Evolutionary conservation across 805 yeast species (phyloP), one percentile per base, ranked within the genome.

Genomic region (Pichia cephalocereana): DNA sequence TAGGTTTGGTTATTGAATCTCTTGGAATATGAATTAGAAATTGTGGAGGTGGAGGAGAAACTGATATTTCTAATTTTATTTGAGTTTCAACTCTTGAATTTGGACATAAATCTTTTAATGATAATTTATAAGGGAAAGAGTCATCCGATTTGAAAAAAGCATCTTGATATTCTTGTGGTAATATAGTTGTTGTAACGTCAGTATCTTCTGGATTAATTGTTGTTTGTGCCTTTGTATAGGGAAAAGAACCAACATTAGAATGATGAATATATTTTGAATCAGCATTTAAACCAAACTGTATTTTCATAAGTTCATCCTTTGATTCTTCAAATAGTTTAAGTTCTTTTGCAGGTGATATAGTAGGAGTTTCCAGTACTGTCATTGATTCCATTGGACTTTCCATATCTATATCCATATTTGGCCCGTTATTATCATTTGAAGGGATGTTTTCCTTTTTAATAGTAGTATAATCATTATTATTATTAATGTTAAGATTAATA

Each of bases 21-120:
- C 87, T 76, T 8, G 98, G 96, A 43, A 93, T 67, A 62, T 87
- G 93, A 34, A 93, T 67, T 45, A 86, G 67, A 45, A 75, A 71
- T 57, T 87, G 84, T 6, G 78, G 74, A 0, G 96, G 95, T 1
- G 91, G 79, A 1, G 96, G 96, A 31, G 80, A 74, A 41, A 91
- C 69, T 9, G 74, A 63, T 19, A 91, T 66, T 41, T 75, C 74
- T 40, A 95, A 69, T 63, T 88, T 90, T 61, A 93, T 87, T 67
- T 93, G 99, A 15, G 97, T 91, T 66, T 91, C 99, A 8, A 91
- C 99, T 54, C 99, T 77, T 12, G 96, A 87, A 55, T 80, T 81
- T 6, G 77, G 68, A 2, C 97, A 97, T 41, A 91, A 70, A 45
- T 81, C 83, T 8, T 71, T 64, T 1, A 91, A 69, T 27, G 67